Base-by-base conservation (phyloP, 768 basidiomycete genomes). In the Mycena latifolia region DNA sequence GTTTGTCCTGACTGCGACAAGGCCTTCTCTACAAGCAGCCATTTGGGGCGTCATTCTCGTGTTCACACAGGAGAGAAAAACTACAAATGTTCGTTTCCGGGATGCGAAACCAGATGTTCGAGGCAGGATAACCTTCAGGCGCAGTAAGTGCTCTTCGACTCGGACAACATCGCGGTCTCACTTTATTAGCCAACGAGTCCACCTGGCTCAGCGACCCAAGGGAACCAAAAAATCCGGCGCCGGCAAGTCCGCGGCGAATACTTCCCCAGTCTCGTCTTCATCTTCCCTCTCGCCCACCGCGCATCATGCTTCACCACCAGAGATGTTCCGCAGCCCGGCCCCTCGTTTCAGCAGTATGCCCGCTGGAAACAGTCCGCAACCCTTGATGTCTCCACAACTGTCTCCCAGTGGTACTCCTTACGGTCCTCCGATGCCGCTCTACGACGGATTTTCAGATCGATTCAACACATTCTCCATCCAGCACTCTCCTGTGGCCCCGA, bases 21-120 rank as follows among this genome's bases (percentile, higher is more conserved):
- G 51, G 82, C 81, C 8, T 90, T 90, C 77, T 86, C 89, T 52
- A 90, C 89, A 50, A 85, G 85, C 62, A 89, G 89, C 31, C 89
- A 90, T 73, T 80, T 90, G 45, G 86, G 88, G 2, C 80, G 89
- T 51, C 89, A 90, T 71, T 78, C 86, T 25, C 79, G 87, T 51
- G 87, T 90, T 14, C 89, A 90, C 78, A 90, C 89, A 12, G 89
- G 89, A 57, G 89, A 89, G 65, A 86, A 88, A 67, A 88, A 89
- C 74, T 88, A 90, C 77, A 86, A 82, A 61, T 90, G 89, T 66
- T 86, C 87, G 46, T 90, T 87, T 74, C 89, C 89, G 27, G 89
- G 88, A 45, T 90, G 89, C 74, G 86, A 89, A 65, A 89, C 88
- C 0, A 81, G 88, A 41, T 91, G 89, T 58, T 88, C 87, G 11